phyloP scores from a whole-genome alignment of 768 basidiomycete genomes.

The Hygrophoropsis aurantiaca region DNA sequence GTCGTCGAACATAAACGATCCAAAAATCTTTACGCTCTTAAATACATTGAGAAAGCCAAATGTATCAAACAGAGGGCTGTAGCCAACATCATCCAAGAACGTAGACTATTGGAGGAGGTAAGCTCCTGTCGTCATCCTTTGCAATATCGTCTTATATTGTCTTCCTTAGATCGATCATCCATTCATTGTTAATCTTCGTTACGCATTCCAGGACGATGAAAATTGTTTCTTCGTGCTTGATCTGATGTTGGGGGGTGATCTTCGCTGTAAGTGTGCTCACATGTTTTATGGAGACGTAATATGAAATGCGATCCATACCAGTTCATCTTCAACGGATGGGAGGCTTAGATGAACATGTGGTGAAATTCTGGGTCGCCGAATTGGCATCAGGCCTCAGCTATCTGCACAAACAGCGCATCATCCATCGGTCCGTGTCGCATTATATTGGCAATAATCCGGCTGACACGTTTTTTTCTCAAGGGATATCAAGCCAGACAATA shows the following conservation, averaged over 20 bases:
- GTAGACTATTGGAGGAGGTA: slow-evolving; percentile 90
- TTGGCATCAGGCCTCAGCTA: slow-evolving; percentile 83
- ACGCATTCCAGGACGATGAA: slow-evolving; percentile 96
- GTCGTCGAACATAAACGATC: slow-evolving; percentile 96
- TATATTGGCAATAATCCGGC: slow-evolving; percentile 3
- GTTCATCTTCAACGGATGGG: slow-evolving; percentile 82
- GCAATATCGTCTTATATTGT: slow-evolving; percentile 10
- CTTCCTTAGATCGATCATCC: slow-evolving; percentile 75
- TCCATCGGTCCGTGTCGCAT: slow-evolving; percentile 73
- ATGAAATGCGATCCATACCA: slow-evolving; percentile 27
- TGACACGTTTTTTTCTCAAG: slow-evolving; percentile 39
- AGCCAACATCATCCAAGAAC: slow-evolving; percentile 92
- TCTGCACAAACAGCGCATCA: slow-evolving; percentile 87
- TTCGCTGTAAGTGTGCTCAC: slow-evolving; percentile 68
- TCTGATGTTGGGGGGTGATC: slow-evolving; percentile 93
- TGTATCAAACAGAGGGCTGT: slow-evolving; percentile 90
- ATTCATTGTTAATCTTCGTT: slow-evolving; percentile 86
- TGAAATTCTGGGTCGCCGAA: slow-evolving; percentile 90
- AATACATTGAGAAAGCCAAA: slow-evolving; percentile 95
- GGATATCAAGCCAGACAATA: slow-evolving; percentile 96
- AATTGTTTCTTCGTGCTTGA: slow-evolving; percentile 98
- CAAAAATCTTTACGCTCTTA: slow-evolving; percentile 91
- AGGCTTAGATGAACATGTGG: slow-evolving; percentile 65
- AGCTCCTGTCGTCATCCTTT: slow-evolving; percentile 6
- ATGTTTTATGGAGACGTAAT: neutral